These are phyloP conservation scores for Pichia cephalocereana DNA, from an alignment of 805 yeast species.

Conservation along the genomic window DNA sequence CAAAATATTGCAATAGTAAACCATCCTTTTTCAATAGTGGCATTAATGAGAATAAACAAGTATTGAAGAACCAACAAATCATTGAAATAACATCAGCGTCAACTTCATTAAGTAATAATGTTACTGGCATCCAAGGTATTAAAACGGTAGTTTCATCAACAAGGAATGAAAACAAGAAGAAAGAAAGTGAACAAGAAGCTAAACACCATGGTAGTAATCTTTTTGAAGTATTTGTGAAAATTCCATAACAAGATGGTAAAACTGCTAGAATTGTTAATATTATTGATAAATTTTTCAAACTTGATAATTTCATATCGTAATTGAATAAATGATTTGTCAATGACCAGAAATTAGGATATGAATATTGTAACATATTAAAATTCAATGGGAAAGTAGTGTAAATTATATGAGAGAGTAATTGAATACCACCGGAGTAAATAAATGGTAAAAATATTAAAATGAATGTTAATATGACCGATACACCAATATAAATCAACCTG, in stretches of 20 bases:
- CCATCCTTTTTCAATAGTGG: constrained; percentile 78
- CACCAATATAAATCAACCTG: constrained; percentile 51
- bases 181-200: constrained; percentile 77
- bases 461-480: constrained; percentile 52
- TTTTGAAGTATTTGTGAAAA: constrained; percentile 43
- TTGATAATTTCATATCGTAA: too few relatives aligned
- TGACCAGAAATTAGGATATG: constrained; percentile 97
- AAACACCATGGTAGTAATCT: constrained; percentile 60
- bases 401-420: constrained; percentile 47
- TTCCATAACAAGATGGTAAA: constrained; percentile 44
- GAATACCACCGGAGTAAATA: constrained; percentile 34
- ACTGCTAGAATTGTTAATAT: constrained; percentile 43
- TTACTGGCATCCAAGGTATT: constrained; percentile 79
- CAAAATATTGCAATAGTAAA: constrained; percentile 61
- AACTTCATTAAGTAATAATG: constrained; percentile 50
- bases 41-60: constrained; percentile 78
- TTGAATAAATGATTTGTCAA: constrained; percentile 56
- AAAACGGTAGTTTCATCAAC: constrained; percentile 92
- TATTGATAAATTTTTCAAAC: constrained; percentile 38
- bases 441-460: constrained; percentile 51
- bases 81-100: constrained; percentile 57
- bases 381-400: constrained; percentile 81
- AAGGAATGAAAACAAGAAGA: constrained; percentile 85
- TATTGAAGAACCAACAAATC: constrained; percentile 80
- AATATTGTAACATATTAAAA: constrained; percentile 93